Evolutionary conservation across 2,329 filamentous ascomycete species (phyloP), one percentile per base, ranked within the genome.

Genomic region (Fusarium oligoseptatum): DNA sequence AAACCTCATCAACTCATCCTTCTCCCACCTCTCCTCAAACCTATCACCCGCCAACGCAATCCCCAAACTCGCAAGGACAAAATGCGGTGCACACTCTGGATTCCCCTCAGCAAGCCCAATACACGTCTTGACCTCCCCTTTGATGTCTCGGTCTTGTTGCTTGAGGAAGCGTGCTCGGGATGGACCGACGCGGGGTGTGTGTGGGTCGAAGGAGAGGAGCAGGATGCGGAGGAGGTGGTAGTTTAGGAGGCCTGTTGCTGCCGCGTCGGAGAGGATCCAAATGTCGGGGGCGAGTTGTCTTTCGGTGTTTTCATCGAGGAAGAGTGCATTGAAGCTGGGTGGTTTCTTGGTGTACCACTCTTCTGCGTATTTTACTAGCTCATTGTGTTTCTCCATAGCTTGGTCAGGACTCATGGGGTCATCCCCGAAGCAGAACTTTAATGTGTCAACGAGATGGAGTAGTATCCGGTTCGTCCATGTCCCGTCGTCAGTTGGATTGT

Each of bases 21-120:
- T 83, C 64, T 84, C 83, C 43, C 70, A 72, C 3, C 75, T 70
- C n/a, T 82, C 77, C 6, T 76, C 79, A 60, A 85, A 85, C 24
- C 82, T 80, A 56, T 84, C 83, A 3, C 83, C 83, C 6, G 76
- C 77, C 64, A 77, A 58, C 0, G 75, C 63, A 10, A 79, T 73
- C 17, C 75, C 70, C 36, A 77, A 66, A 15, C 69, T 78, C 1
- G 73, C 76, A 15, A 58, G 20, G 6, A 58, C 55, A 27, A 37
- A 58, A n/a, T 58, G 55, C 2, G 55, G 55, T 10, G 55, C 55
- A 17, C 55, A 58, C 5, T 58, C 55, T 3, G 55, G 20, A 8
- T 58, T 58, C 15, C 55, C 55, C 6, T 58, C 55, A 7, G 55
- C 55, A 20, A 58, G 20, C 3, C 55, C 55, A 37, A 58, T 58